Base-by-base conservation (phyloP, 2,329 filamentous ascomycete genomes). In the Hypoxylon rubiginosum region DNA sequence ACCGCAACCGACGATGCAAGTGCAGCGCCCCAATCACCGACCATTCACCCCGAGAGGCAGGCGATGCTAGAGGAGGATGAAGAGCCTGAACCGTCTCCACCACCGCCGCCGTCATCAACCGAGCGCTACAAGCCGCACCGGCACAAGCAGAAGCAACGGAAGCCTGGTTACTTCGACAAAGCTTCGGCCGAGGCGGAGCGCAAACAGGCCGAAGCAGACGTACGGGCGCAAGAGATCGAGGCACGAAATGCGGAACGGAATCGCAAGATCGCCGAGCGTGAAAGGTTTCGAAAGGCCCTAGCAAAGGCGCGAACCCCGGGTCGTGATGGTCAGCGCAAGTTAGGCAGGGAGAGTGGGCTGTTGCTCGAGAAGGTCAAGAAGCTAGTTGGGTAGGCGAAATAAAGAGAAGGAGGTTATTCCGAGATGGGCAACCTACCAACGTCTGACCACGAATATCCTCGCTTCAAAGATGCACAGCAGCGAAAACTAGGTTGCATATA, bases 321-420 rank as follows among this genome's bases (percentile, higher is more conserved):
- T 11, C 88, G 90, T 36, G 87, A 91, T 77, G 92, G 92, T 10
- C 90, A 92, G 81, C 87, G 91, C 78, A 94, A 93, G 81, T 79
- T 97, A 51, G 94, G 94, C 1, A 85, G 92, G 66, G 93, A 97
- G 83, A 94, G 93, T 73, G 86, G 85, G 34, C 84, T 95, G 39
- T 73, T 97, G 72, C 81, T 97, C 60, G 91, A 93, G 74, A 92
- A 90, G 80, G 91, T 95, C 34, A 90, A 91, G 83, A 89, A 84
- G 76, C 83, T 97, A 79, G 86, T 96, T 67, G 85, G 83, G 2
- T 75, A 81, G 28, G 70, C 56, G 32, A 65, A 71, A 62, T 69
- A 49, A 64, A 43, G n/a, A 28, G 28, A 7, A 26, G 1, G 17
- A 26, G 1, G 17, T 24, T 30, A 19, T 45, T 30, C 26, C 4